Base-by-base conservation (phyloP, 106 monocot species). In the Dactylorhiza incarnata region DNA sequence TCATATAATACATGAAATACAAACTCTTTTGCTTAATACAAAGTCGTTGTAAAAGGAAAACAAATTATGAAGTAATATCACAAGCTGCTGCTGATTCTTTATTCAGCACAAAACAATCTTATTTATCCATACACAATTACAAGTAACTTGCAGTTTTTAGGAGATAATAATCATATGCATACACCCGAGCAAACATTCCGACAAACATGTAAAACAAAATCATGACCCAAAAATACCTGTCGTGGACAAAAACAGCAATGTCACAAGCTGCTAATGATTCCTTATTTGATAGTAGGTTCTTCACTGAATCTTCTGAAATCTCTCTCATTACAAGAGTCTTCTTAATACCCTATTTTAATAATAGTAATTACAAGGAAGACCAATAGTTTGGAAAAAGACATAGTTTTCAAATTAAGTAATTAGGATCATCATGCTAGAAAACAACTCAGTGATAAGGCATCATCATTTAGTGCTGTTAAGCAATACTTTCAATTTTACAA, bases 311-410 rank as follows among this genome's bases (percentile, higher is more conserved):
- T 81, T 93, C 93, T n/a, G 96, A 91, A 53, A 97, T 79, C 82
- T 97, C 96, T 76, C 91, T 78, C 93, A 93, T 86, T 76, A 97
- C 56, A 61, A 97, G 85, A 76, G 93, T 93, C 84, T 97, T 97
- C 76, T 81, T 93, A 58, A 74, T 69, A 17, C 87, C 96, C 90
- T 91, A 53, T 45, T 70, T 2, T 74, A 82, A 24, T 12, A 53
- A 66, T 17, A 52, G 48, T 44, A 10, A 69, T 65, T 69, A 69
- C 2, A 69, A 44, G 5, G 16, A 46, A 45, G 45, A 69, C 0
- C n/a, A 46, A 7, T 19, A 46, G 15, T 69, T 6, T 68, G 45
- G 45, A 69, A 46, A 26, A 65, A 65, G n/a, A 65, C 10, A 65
- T 29, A 65, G 22, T 65, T 65, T 1, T 65, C 2, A 29, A 26